Evolutionary conservation across 768 basidiomycete genomes (phyloP).

Genomic region (Serpula lacrymans): DNA sequence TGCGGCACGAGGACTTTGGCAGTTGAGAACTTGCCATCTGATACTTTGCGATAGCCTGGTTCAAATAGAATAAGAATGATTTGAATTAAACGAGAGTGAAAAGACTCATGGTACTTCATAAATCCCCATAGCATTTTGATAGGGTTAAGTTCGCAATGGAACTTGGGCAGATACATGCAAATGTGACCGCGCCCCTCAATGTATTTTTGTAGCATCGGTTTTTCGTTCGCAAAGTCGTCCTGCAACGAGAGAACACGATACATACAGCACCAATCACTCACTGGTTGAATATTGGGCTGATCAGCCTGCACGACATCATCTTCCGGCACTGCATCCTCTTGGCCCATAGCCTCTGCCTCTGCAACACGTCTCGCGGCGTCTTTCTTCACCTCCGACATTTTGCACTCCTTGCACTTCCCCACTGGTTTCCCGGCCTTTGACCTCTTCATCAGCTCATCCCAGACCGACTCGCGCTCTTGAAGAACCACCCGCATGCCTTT

Average conservation of each 20-base stretch:
- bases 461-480: slow-evolving; percentile 11
- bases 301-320: slow-evolving; percentile 9
- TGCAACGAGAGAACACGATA: slow-evolving; percentile 14
- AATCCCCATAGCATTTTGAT: slow-evolving; percentile 11
- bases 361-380: slow-evolving; percentile 11
- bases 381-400: slow-evolving; percentile 12
- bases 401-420: slow-evolving; percentile 14
- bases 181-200: slow-evolving; percentile 18
- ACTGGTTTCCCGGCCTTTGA: slow-evolving; percentile 8
- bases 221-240: slow-evolving; percentile 16
- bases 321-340: slow-evolving; percentile 9
- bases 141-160: slow-evolving; percentile 13
- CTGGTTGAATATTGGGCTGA: slow-evolving; percentile 2
- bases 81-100: too few relatives aligned
- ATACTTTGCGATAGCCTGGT: slow-evolving; percentile 17
- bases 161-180: slow-evolving; percentile 11
- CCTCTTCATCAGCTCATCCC: slow-evolving; percentile 5
- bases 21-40: slow-evolving; percentile 19
- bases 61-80: too few relatives aligned
- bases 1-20: slow-evolving; percentile 22
- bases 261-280: slow-evolving; percentile 18
- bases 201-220: slow-evolving; percentile 14
- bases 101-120: slow-evolving; percentile 5
- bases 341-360: slow-evolving; percentile 7
- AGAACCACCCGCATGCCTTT: slow-evolving; percentile 20